Evolutionary conservation across 352 stramenopile genomes (phyloP), one percentile per base, ranked within the genome.

Genomic region (Pythium volutum): DNA sequence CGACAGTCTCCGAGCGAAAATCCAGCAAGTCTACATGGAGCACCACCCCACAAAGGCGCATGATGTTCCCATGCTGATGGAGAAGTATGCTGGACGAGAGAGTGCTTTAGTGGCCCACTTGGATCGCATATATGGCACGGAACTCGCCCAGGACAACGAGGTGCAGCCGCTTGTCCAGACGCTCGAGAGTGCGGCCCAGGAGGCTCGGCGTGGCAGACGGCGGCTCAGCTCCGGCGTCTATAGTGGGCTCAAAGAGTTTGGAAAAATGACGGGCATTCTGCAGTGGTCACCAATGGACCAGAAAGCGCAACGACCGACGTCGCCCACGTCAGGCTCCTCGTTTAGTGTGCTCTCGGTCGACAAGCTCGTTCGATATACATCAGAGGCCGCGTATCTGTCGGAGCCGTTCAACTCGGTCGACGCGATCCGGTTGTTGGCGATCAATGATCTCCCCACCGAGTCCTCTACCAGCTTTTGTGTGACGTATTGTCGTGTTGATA

Each of bases 111-210:
- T 91, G 0, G 70, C 77, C 15, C 81, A 90, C 34, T 59, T 93
- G 12, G 81, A 93, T 59, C 74, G 75, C 8, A 84, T 93, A 29
- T 89, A 91, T 53, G 73, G 74, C 10, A 88, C 84, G 0, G 43
- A 34, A 4, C 52, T 93, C 26, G 52, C 56, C 4, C 61, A 67
- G 14, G 73, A 89, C 26, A 18, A 20, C 4, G 64, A 67, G 2
- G 60, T 91, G 7, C 20, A 55, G 4, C 38, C 26, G 16, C 47
- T 89, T 3, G 58, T 89, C 3, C 39, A 65, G 7, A 55, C 22
- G n/a, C n/a, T 71, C 4, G 65, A 67, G 33, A 33, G 26, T 20
- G 20, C 16, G 4, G 54, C 22, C 5, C 27, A 34, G 18, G 27
- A 59, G 8, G 3, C 39, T n/a, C 53, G 20, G n/a, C 18, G 6